Percentiles rank a stretch among this genome's conserved stretches.
Conservation (phyloP, 768 basidiomycete species). For the Trametes maxima region DNA sequence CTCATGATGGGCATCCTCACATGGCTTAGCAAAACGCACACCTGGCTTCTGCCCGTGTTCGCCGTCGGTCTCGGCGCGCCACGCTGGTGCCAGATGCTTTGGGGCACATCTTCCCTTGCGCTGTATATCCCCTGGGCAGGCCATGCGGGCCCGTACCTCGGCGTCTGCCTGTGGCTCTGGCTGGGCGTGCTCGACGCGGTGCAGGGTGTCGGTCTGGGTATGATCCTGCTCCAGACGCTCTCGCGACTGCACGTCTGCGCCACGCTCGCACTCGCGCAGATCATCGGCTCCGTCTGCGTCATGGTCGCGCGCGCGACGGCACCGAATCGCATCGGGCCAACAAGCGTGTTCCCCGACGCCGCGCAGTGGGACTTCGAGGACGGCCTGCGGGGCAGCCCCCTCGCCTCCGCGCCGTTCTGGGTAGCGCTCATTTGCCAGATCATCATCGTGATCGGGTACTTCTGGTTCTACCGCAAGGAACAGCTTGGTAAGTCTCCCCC, state of each 20-base stretch:
- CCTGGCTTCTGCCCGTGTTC: constrained; percentile 93
- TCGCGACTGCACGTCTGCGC: constrained; percentile 94
- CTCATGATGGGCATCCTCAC: constrained; percentile 73
- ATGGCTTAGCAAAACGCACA: constrained; percentile 89
- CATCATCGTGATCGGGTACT: constrained; percentile 87
- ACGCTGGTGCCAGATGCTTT: constrained; percentile 96
- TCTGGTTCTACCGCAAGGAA: constrained; percentile 97
- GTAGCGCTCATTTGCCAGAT: constrained; percentile 78
- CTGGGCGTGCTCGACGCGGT: constrained; percentile 92
- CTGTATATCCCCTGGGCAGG: constrained; percentile 96
- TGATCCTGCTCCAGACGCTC: constrained; percentile 85
- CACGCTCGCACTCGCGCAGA: constrained; percentile 86
- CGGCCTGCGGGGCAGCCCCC: constrained; percentile 74
- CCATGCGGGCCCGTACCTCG: constrained; percentile 81
- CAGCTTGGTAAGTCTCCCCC: constrained; percentile 65
- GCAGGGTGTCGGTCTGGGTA: constrained; percentile 91
- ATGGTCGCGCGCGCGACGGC: constrained; percentile 93
- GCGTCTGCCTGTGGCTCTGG: constrained; percentile 92
- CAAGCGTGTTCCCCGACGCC: constrained; percentile 88
- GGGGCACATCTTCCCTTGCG: constrained; percentile 94
- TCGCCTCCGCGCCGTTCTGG: constrained; percentile 89
- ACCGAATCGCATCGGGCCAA: constrained; percentile 87
- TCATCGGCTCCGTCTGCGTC: constrained; percentile 88
- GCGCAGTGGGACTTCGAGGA: constrained; percentile 87
- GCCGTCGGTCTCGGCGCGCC: constrained; percentile 94